These are phyloP conservation scores for Rutstroemia sydowiana DNA, from an alignment of 2,329 filamentous ascomycete species.

Conservation along the genomic window DNA sequence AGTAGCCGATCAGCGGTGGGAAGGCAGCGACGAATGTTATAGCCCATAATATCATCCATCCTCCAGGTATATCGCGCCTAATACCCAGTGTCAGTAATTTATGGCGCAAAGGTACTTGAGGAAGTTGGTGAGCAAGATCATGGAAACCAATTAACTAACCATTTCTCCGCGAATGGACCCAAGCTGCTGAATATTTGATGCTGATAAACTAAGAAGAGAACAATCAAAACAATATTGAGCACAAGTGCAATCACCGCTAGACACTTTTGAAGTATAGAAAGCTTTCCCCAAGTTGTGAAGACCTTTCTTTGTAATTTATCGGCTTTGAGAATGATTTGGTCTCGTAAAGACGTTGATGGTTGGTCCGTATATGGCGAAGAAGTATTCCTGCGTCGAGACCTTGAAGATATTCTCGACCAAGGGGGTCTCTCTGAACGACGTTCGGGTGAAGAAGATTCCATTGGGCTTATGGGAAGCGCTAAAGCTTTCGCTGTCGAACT, in stretches of 20 bases:
- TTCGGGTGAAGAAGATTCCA: slow-evolving; percentile 39
- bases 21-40: slow-evolving; percentile 62
- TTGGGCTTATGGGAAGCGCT: slow-evolving; percentile 37
- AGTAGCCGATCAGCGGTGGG: slow-evolving; percentile 65
- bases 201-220: slow-evolving; percentile 71
- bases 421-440: slow-evolving; percentile 36
- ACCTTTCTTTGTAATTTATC: slow-evolving; percentile 43
- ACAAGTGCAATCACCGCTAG: slow-evolving; percentile 46
- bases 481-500: slow-evolving; percentile 43
- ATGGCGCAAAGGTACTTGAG: neutral
- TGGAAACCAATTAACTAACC: slow-evolving; percentile 30
- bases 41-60: slow-evolving; percentile 61
- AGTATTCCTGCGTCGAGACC: slow-evolving; percentile 24
- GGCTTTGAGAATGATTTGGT: slow-evolving; percentile 42
- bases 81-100: slow-evolving; percentile 48
- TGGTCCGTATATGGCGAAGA: slow-evolving; percentile 19
- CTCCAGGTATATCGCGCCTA: slow-evolving; percentile 56
- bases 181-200: slow-evolving; percentile 72
- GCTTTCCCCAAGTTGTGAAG: slow-evolving; percentile 43
- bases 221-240: slow-evolving; percentile 41
- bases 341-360: slow-evolving; percentile 28
- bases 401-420: slow-evolving; percentile 42
- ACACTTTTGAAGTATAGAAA: slow-evolving; percentile 55
- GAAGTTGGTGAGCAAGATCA: neutral
- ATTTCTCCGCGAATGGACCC: slow-evolving; percentile 64